phyloP scores from a whole-genome alignment of 768 basidiomycete genomes.

The Cystofilobasidium bisporidii region DNA sequence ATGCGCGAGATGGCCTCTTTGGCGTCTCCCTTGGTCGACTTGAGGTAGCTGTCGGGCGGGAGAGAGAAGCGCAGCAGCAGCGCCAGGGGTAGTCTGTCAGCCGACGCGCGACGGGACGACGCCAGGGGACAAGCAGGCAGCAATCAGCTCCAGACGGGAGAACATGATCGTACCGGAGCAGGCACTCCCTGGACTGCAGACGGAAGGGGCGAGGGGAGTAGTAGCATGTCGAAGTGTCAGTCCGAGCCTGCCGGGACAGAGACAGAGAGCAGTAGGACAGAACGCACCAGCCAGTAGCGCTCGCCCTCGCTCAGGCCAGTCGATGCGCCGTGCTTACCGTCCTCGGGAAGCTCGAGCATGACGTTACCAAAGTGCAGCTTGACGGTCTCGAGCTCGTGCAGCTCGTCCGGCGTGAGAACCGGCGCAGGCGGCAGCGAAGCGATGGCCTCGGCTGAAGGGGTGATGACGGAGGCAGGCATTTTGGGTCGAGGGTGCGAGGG shows the following conservation, averaged over 20 bases:
- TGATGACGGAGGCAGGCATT: not conserved
- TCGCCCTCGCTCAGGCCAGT: slow-evolving; percentile 5
- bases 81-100: not conserved
- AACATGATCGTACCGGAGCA: not conserved
- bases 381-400: not conserved
- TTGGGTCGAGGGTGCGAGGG: not conserved
- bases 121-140: no score
- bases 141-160: not conserved
- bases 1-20: slow-evolving; percentile 6
- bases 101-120: not conserved
- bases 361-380: not conserved
- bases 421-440: not conserved
- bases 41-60: slow-evolving; percentile 14
- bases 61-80: not conserved
- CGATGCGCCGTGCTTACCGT: not conserved
- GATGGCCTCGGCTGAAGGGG: not conserved
- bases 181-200: not conserved
- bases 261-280: no score
- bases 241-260: not conserved
- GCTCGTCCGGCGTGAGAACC: not conserved
- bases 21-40: slow-evolving; percentile 7
- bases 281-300: slow-evolving; percentile 21
- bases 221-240: not conserved
- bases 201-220: not conserved
- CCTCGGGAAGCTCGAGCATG: not conserved